Evolutionary conservation across 2,329 filamentous ascomycete species (phyloP), one percentile per base, ranked within the genome.

Genomic region (Periconia macrospinosa): DNA sequence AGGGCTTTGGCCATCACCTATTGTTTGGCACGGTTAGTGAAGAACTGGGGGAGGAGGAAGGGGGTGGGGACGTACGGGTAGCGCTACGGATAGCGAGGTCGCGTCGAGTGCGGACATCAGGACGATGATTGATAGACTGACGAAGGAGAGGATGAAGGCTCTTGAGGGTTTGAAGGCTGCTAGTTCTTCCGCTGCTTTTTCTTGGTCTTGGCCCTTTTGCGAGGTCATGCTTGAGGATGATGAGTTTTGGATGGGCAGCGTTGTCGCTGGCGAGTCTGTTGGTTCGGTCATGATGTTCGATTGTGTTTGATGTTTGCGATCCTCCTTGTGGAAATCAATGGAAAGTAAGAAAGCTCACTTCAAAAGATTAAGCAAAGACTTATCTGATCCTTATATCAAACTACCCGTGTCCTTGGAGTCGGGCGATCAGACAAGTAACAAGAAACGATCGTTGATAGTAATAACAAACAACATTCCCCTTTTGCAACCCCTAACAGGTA

Each of bases 71-170:
- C 67, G 14, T 63, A 74, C 72, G 13, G 72, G 67, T 43, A 88
- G 71, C 3, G 86, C 85, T 7, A 87, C 84, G 3, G 83, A 85
- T 48, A 88, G 77, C 3, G 83, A 86, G 1, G 86, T 88, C 3
- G 85, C 85, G 68, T 89, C 86, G 27, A 89, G 75, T 13, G 86
- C 84, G 2, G 85, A 83, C 74, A 86, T 85, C 17, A 88, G 73
- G 3, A 81, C 81, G 49, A 88, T 75, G 44, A 83, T 74, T 8
- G 77, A 74, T 7, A 86, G 73, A 37, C 82, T 80, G 30, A 68
- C 57, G 60, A 84, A 83, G 37, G 79, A 80, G 17, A 83, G 71
- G 18, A 75, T 58, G 60, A 56, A 54, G 13, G 62, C 57, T 64
- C 66, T 67, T 63, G 67, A 65, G 45, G 69, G 68, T 33, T 69